These are phyloP conservation scores for Gillenia trifoliata DNA, from an alignment of 306 rosid genomes.

Conservation along the genomic window DNA sequence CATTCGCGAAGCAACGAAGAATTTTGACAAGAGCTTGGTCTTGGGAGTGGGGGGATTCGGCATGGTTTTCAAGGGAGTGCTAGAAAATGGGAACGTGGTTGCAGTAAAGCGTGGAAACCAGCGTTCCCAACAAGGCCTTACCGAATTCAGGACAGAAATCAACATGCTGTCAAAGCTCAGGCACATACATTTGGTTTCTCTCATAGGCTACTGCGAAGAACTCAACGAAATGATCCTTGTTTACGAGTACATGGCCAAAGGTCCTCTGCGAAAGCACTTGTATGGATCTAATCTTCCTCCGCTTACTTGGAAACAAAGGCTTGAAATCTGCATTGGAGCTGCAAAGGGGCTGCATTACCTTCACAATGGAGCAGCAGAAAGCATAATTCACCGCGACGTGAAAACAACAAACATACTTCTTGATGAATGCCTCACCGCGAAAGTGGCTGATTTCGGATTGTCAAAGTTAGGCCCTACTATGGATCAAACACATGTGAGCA, in stretches of 20 bases:
- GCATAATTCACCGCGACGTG: slow-evolving; percentile 33
- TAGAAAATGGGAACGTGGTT: slow-evolving; percentile 30
- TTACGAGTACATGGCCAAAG: slow-evolving; percentile 36
- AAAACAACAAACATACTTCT: slow-evolving; percentile 39
- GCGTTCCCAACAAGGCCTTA: slow-evolving; percentile 28
- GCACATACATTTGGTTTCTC: slow-evolving; percentile 36
- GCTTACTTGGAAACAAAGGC: slow-evolving; percentile 33
- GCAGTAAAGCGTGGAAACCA: slow-evolving; percentile 35
- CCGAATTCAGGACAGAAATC: slow-evolving; percentile 36
- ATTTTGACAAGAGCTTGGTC: slow-evolving; percentile 31
- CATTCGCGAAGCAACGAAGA: slow-evolving; percentile 25
- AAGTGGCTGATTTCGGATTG: slow-evolving; percentile 39
- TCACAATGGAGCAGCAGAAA: slow-evolving; percentile 33
- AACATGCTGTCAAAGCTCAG: slow-evolving; percentile 35
- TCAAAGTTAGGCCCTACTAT: slow-evolving; percentile 39
- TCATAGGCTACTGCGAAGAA: slow-evolving; percentile 37
- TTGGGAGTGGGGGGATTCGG: slow-evolving; percentile 42
- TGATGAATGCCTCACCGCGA: slow-evolving; percentile 30
- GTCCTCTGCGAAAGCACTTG: slow-evolving; percentile 36
- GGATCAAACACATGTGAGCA: slow-evolving; percentile 40
- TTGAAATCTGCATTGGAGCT: slow-evolving; percentile 38
- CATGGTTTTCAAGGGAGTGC: slow-evolving; percentile 31
- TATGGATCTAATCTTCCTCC: slow-evolving; percentile 24
- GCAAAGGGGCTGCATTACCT: slow-evolving; percentile 41
- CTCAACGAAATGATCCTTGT: slow-evolving; percentile 38